Evolutionary conservation across 345 rosid genomes (phyloP), one percentile per base, ranked within the genome.

Genomic region (Eucalyptus cloeziana): DNA sequence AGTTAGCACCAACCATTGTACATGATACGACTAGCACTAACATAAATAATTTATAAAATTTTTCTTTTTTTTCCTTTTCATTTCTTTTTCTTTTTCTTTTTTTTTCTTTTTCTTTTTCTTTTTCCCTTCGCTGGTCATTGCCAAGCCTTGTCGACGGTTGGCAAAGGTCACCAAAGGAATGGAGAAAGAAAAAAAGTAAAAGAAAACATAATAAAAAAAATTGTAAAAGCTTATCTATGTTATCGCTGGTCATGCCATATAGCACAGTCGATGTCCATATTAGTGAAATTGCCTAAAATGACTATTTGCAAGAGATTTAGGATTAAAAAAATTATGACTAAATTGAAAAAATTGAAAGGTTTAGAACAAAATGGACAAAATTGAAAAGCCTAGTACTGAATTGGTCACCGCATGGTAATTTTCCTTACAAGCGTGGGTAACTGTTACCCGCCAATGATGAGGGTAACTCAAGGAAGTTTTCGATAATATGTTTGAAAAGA

Each of bases 21-120:
- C 13, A 2, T 37, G 14, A 13, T 19, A 19, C 7, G 7, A 3
- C 25, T 1, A 5, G 0, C 24, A 3, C 4, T 5, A 1, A 19
- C 3, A 19, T 37, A 24, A 24, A 71, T 5, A 12, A 17, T 21
- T 19, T 37, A 31, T 14, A 3, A 37, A 31, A 1, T n/a, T 30
- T 67, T 64, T n/a, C 1, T 17, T 7, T 14, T 16, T 67, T 67
- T 31, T 8, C 3, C 9, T 1, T 31, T 67, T 64, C 5, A 13
- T 7, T 64, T 64, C 3, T 37, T 37, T 37, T 37, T 37, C 37
- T 4, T 40, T 40, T 40, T 40, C 4, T 40, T 1, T 14, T 8
- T 1, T 1, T 14, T 8, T 1, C 8, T 16, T 51, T 16, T 16
- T 16, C 0, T 51, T 51, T 16, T 16, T 2, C 10, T 40, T 67